phyloP scores from a whole-genome alignment of 805 yeast species.

The Saturnispora zaruensis region DNA sequence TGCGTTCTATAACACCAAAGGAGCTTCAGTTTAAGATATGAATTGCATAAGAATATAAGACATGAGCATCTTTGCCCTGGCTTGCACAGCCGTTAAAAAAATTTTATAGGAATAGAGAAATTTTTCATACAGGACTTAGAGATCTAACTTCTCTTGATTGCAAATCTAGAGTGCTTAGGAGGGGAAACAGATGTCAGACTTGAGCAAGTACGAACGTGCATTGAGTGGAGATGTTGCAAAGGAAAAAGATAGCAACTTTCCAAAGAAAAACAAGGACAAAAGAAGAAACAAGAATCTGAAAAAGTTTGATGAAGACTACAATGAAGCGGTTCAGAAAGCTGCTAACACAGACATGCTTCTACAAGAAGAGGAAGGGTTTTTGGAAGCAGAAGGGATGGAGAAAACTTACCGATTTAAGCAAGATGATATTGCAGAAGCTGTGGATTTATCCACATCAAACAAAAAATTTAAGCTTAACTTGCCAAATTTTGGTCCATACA shows the following conservation, averaged over 20 bases:
- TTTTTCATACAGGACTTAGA: not conserved
- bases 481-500: conserved; percentile 79
- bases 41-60: too few relatives aligned
- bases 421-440: conserved; percentile 63
- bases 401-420: conserved; percentile 81
- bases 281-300: conserved; percentile 34
- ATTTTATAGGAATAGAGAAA: not conserved
- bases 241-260: not conserved
- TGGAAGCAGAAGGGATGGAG: conserved; percentile 96
- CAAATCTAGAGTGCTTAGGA: not conserved
- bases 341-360: conserved; percentile 78
- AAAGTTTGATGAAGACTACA: conserved; percentile 60
- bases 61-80: not conserved
- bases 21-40: not conserved
- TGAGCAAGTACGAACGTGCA: conserved; percentile 5
- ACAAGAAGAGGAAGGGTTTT: conserved; percentile 75
- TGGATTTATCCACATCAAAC: conserved; percentile 66
- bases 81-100: not conserved
- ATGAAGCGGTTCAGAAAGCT: conserved; percentile 73
- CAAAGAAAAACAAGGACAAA: not conserved
- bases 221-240: not conserved
- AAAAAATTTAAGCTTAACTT: conserved; percentile 70
- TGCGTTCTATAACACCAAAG: not conserved
- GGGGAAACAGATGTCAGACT: conserved; percentile 4
- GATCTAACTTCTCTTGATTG: not conserved